These are phyloP conservation scores for Conidiobolus incongruus DNA, from an alignment of 371 early-diverging fungal genomes.

Conservation along the genomic window DNA sequence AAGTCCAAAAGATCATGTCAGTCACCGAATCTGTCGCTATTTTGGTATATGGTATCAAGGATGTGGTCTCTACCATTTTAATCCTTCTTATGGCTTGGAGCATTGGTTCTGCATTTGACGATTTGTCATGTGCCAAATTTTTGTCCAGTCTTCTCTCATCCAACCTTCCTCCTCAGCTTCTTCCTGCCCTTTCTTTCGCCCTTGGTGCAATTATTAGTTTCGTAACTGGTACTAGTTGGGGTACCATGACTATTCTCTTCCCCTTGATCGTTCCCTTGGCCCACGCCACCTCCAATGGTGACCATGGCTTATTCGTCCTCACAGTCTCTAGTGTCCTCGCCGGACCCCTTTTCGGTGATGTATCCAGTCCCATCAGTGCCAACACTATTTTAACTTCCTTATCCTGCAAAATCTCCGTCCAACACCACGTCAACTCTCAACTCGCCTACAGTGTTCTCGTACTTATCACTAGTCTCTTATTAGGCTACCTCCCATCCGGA, in stretches of 20 bases:
- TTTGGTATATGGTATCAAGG: slow-evolving; percentile 4
- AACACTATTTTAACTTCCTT: neutral
- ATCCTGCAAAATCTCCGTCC: neutral
- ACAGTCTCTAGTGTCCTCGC: slow-evolving; percentile 3
- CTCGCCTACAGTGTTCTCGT: slow-evolving; percentile 2
- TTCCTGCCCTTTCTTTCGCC: neutral
- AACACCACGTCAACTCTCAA: slow-evolving; percentile 5
- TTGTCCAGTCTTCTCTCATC: neutral
- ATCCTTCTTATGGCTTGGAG: slow-evolving; percentile 5
- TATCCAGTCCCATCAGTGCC: slow-evolving; percentile 3
- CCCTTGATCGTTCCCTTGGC: slow-evolving; percentile 3
- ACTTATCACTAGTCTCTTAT: neutral
- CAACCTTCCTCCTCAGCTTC: neutral
- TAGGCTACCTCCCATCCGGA: slow-evolving; percentile 4
- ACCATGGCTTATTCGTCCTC: neutral
- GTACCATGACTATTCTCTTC: slow-evolving; percentile 5
- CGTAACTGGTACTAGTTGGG: slow-evolving; percentile 5
- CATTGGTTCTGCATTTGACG: slow-evolving; percentile 1
- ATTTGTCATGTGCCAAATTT: neutral
- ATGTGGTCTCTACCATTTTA: slow-evolving; percentile 3
- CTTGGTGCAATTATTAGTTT: neutral
- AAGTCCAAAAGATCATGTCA: neutral
- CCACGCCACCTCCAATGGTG: neutral
- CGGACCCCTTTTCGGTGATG: slow-evolving; percentile 5
- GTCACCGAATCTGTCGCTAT: neutral